These are phyloP conservation scores for Picocystis sp. DNA, from an alignment of 163 green algal genomes.

Conservation along the genomic window DNA sequence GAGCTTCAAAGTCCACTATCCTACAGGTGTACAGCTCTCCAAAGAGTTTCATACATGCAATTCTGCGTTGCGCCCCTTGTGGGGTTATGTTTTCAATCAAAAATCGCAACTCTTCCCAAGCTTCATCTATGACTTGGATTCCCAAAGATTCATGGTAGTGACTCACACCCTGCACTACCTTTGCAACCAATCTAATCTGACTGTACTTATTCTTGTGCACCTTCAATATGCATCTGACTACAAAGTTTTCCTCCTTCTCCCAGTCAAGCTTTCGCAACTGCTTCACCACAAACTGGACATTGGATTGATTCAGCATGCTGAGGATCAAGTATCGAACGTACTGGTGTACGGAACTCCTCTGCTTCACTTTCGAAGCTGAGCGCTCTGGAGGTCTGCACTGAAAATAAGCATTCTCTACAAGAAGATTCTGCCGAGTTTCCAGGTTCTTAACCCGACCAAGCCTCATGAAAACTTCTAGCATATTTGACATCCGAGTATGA, in stretches of 20 bases:
- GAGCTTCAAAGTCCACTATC: conserved; percentile 29
- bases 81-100: conserved; percentile 1
- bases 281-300: conserved; percentile 45
- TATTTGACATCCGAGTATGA: conserved; percentile 45
- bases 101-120: conserved; percentile 46
- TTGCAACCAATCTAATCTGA: conserved; percentile 51
- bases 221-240: conserved; percentile 61
- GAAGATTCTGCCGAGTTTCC: conserved; percentile 47
- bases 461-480: conserved; percentile 65
- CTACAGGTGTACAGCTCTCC: conserved; percentile 88
- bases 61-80: conserved; percentile 46
- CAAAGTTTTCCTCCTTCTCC: conserved; percentile 19
- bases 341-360: conserved; percentile 35
- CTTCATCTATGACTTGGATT: conserved; percentile 46
- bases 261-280: conserved; percentile 74
- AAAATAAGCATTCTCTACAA: conserved; percentile 76
- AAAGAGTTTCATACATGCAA: conserved; percentile 60
- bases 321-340: conserved; percentile 82
- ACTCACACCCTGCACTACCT: conserved; percentile 48
- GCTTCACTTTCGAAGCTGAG: conserved; percentile 23
- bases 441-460: conserved; percentile 68
- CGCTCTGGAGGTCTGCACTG: conserved; percentile 25
- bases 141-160: conserved; percentile 55
- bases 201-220: conserved; percentile 31
- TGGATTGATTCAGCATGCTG: conserved; percentile 27